Evolutionary conservation across 495 filamentous ascomycete genomes (phyloP), one percentile per base, ranked within the genome.

Genomic region (Usnea hakonensis): DNA sequence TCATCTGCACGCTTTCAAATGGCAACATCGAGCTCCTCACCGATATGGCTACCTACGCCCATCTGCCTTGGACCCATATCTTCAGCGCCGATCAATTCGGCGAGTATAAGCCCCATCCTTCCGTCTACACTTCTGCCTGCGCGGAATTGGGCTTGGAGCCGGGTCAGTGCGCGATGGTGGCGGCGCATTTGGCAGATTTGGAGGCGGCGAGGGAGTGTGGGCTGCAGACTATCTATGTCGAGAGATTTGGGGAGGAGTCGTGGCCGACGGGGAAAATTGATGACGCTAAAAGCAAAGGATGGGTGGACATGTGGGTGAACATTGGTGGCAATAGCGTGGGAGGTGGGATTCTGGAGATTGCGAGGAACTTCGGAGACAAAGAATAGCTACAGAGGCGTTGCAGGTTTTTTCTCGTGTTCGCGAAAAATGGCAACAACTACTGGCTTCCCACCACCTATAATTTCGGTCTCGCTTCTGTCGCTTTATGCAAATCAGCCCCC

Each of bases 51-150:
- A 60, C 65, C 35, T 66, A 81, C 66, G 86, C 79, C 5, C 68
- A 75, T 21, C 76, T 93, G 52, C 79, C 81, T 2, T 92, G 89
- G 66, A 77, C 76, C 37, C 75, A 78, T 55, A 67, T 92, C 58
- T 74, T 82, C 53, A 87, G 83, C 23, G 81, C 84, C 2, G 89
- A 87, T 72, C 77, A 87, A 63, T 93, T 90, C 68, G 75, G 77
- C n/a, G 85, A 84, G 9, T 93, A 93, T 69, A 95, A 94, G 71
- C 90, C 90, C 9, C 79, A 82, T 64, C 80, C 85, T 19, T 74
- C 72, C 44, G 85, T 87, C 8, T 92, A 91, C 70, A 72, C 77
- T 0, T 89, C 88, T 0, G 89, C 88, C 3, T 87, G 79, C 17
- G 67, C 75, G 48, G 73, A 74, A 48, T 72, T 91, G 50, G 84